Percentiles rank a stretch among this genome's conserved stretches.
These are phyloP conservation scores for Alternaria brassicicola DNA, from an alignment of 2,329 filamentous ascomycete species.

Conservation along the genomic window DNA sequence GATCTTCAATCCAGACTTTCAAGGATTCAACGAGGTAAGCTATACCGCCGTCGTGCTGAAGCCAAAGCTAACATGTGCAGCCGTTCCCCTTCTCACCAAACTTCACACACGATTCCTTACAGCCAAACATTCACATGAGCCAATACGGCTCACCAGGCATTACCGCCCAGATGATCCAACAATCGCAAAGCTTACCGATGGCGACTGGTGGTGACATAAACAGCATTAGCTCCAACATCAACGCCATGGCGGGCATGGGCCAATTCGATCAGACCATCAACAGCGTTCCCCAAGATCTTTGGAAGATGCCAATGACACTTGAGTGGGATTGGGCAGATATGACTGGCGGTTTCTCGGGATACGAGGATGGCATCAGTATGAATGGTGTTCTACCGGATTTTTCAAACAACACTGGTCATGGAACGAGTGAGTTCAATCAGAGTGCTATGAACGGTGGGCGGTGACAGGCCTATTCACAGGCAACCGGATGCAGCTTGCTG, in stretches of 20 bases:
- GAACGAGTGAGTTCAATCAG: conserved; percentile 45
- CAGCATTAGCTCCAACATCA: conserved; percentile 33
- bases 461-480: conserved; percentile 2
- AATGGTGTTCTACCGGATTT: conserved; percentile 48
- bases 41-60: background rate
- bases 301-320: conserved; percentile 93
- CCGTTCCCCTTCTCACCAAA: conserved; percentile 50
- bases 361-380: conserved; percentile 49
- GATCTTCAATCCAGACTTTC: conserved; percentile 46
- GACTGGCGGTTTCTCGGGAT: conserved; percentile 45
- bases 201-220: conserved; percentile 30
- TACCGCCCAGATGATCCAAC: conserved; percentile 39
- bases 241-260: conserved; percentile 41
- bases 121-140: conserved; percentile 32
- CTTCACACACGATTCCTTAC: conserved; percentile 48
- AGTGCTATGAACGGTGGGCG: conserved; percentile 41
- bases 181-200: conserved; percentile 32
- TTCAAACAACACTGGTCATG: conserved; percentile 30
- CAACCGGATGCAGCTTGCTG: no score
- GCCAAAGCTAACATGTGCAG: conserved; percentile 30
- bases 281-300: conserved; percentile 83
- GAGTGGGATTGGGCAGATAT: conserved; percentile 81
- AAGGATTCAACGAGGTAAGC: conserved; percentile 48
- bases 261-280: conserved; percentile 78
- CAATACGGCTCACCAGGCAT: conserved; percentile 43